Conservation (phyloP, 1,139 yeast species). For the Citeromyces siamensis region DNA sequence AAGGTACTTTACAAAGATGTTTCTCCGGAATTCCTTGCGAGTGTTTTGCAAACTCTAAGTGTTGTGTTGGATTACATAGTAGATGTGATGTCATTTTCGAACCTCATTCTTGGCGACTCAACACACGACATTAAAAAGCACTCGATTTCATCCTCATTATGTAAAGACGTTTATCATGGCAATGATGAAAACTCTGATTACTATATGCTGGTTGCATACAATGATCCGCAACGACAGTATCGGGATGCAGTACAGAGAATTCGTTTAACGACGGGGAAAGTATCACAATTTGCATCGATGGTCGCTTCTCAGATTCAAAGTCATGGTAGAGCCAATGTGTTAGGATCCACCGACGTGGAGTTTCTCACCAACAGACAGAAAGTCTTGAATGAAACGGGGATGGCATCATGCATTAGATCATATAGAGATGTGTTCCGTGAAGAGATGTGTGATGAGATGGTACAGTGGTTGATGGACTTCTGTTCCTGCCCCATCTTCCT, state of each 20-base stretch:
- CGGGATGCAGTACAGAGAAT: slow-evolving; percentile 64
- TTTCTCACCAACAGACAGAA: slow-evolving; percentile 41
- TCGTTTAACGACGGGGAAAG: slow-evolving; percentile 50
- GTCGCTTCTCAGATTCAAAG: slow-evolving; percentile 51
- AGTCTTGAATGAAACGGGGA: slow-evolving; percentile 43
- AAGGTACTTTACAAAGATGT: slow-evolving; percentile 13
- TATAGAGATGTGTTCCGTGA: slow-evolving; percentile 66
- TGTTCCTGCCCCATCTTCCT: slow-evolving; percentile 43
- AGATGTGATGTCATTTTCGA: slow-evolving; percentile 43
- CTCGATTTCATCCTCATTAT: slow-evolving; percentile 22
- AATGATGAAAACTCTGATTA: slow-evolving; percentile 34
- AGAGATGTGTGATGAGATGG: slow-evolving; percentile 66
- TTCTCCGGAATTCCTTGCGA: slow-evolving; percentile 23
- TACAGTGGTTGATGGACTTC: slow-evolving; percentile 52
- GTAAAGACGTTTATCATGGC: slow-evolving; percentile 24
- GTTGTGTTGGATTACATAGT: slow-evolving; percentile 59
- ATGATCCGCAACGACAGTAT: slow-evolving; percentile 69
- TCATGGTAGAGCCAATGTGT: slow-evolving; percentile 60
- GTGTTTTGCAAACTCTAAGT: slow-evolving; percentile 34
- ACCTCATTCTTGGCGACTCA: slow-evolving; percentile 16
- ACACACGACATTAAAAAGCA: slow-evolving; percentile 27
- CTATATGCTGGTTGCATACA: slow-evolving; percentile 54
- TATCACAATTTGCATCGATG: slow-evolving; percentile 61
- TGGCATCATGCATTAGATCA: slow-evolving; percentile 55
- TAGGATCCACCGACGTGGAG: slow-evolving; percentile 38